Conservation (phyloP, 129 eudicot species). For the Lactuca sativa region DNA sequence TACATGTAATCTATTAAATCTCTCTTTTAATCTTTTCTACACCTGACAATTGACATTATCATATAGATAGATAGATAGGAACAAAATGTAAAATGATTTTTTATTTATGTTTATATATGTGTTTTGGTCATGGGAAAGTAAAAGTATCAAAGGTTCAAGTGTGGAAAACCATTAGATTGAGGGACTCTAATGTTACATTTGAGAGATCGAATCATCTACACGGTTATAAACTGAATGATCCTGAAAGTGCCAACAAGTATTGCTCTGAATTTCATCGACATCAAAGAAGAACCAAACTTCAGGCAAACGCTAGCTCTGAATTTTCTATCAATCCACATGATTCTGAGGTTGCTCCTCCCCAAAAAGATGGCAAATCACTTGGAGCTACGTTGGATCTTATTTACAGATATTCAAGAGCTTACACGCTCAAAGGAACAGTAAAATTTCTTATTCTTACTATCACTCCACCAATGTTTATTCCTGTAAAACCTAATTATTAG, state of each 20-base stretch:
- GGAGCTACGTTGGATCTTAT: constrained; percentile 23
- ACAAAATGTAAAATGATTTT: no score
- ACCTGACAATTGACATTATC: no score
- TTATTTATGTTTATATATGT: neutral
- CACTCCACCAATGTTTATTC: neutral
- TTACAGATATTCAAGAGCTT: constrained; percentile 31
- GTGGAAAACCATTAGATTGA: constrained; percentile 9
- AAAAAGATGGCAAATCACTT: constrained; percentile 9
- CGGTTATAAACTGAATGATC: neutral
- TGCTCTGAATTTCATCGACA: neutral
- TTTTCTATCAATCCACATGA: constrained; percentile 11
- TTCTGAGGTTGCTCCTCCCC: neutral
- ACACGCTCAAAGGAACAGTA: constrained; percentile 40
- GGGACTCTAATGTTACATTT: neutral
- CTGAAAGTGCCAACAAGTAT: neutral
- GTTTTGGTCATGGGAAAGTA: constrained; percentile 10
- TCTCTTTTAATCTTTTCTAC: no score
- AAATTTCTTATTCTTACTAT: neutral
- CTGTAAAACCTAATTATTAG: neutral
- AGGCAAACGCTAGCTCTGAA: constrained; percentile 9
- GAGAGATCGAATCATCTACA: constrained; percentile 2
- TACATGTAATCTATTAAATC: no score
- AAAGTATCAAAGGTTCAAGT: constrained; percentile 14
- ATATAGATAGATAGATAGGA: no score
- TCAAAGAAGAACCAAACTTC: constrained; percentile 1